A percentile compares a stretch with the other conserved stretches of the same genome.
Evolutionary conservation across 73 alveolate species (phyloP).

Genomic region (Stentor coeruleus): DNA sequence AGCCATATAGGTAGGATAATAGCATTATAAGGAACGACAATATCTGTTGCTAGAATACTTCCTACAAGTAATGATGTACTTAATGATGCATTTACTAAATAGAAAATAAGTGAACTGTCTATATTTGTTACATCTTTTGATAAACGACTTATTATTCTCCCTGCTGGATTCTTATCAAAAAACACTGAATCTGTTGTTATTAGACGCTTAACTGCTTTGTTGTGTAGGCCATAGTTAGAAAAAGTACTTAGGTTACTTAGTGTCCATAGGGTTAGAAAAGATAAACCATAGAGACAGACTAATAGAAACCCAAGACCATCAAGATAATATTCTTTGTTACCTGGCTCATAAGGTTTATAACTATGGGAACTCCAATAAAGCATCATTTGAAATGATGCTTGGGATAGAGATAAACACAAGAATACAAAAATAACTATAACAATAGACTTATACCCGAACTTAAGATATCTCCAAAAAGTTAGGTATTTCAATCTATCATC

Average conservation of each 20-base stretch:
- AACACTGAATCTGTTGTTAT: not conserved
- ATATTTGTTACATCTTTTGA: not conserved
- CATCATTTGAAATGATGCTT: not conserved
- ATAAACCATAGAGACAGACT: too few species aligned
- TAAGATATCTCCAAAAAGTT: not conserved
- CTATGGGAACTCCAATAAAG: not conserved
- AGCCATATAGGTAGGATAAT: too few species aligned
- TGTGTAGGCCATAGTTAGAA: too few species aligned
- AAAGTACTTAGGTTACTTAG: too few species aligned
- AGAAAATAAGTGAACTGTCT: not conserved
- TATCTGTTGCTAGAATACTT: not conserved
- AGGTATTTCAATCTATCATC: not conserved
- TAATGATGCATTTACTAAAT: not conserved
- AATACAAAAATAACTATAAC: not conserved
- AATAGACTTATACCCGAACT: not conserved
- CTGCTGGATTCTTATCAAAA: not conserved
- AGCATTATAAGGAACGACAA: not conserved
- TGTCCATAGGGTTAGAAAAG: too few species aligned
- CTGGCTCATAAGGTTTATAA: not conserved
- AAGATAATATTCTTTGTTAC: not conserved
- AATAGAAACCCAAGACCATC: constrained; percentile 5
- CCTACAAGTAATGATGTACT: not conserved
- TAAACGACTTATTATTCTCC: constrained; percentile 7
- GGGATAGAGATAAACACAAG: not conserved
- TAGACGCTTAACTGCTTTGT: not conserved